Base-by-base conservation (phyloP, 1,139 yeast species). In the Debaryomyces singareniensis region DNA sequence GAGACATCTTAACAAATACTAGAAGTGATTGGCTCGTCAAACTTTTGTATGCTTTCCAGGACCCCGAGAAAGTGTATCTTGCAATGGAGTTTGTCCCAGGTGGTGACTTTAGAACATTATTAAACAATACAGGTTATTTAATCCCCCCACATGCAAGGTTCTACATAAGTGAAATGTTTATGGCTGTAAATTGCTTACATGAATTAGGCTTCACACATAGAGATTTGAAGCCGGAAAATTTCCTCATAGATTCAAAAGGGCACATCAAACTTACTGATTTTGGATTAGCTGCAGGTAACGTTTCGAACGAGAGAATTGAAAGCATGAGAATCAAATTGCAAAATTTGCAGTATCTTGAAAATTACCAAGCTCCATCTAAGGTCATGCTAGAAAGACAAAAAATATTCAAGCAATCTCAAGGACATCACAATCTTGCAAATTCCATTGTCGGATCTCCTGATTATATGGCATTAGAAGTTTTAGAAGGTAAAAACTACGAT, bases 71-170 rank as follows among this genome's bases (percentile, higher is more conserved):
- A 53, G 85, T 93, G 24, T 93, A 85, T 46, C 68, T 93, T 47
- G 98, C 98, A 2, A 93, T 93, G 99, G 98, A 93, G 54, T 93
- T 85, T 56, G 98, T 93, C 6, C 96, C 98, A 4, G 99, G 99
- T 36, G 99, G 99, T 30, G 99, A 93, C 54, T 93, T 86, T 62
- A 78, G 99, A 51, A 93, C 98, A 1, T 63, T 93, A 40, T 72
- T 93, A 42, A 89, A 87, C 56, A 91, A 89, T 51, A 89, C 97
- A 4, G 95, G 95, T 21, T 84, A 84, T 35, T 65, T 93, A 44
- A 85, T 85, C 37, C 95, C 97, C 4, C 87, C 94, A 5, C 98
- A 93, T 53, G 95, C 98, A 1, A 72, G 97, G 37, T 93, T 91
- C 55, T 93, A 93, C 55, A 75, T 91, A 38, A 78, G 91, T 38